Evolutionary conservation across 306 rosid species (phyloP).

Genomic region (Cicer chorassanicum): DNA sequence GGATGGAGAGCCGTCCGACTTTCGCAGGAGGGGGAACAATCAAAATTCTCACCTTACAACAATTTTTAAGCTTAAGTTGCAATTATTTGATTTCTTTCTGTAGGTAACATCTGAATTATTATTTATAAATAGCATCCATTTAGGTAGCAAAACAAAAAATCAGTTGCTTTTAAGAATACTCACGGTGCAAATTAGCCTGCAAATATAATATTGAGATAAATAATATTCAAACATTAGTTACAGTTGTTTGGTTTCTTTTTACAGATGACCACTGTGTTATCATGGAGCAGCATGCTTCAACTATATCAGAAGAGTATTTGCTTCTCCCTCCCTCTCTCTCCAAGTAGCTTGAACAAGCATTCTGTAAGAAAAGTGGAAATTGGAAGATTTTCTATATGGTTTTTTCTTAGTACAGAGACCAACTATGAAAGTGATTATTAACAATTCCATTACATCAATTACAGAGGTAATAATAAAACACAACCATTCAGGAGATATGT

Average conservation of each 20-base stretch:
- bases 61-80: background rate
- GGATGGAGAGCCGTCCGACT: too few relatives aligned
- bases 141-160: background rate
- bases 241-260: background rate
- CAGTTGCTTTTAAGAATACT: background rate
- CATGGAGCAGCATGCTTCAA: conserved; percentile 18
- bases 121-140: background rate
- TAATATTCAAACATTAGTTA: conserved; percentile 11
- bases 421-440: conserved; percentile 11
- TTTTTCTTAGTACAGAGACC: conserved; percentile 23
- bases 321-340: background rate
- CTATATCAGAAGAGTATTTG: conserved; percentile 9
- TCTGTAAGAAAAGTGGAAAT: conserved; percentile 22
- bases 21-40: too few relatives aligned
- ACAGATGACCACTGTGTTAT: conserved; percentile 1
- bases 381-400: conserved; percentile 6
- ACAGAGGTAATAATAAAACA: conserved; percentile 26
- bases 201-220: background rate
- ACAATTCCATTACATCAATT: conserved; percentile 32
- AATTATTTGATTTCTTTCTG: background rate
- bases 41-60: too few relatives aligned
- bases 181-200: background rate
- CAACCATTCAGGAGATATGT: conserved; percentile 35
- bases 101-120: background rate
- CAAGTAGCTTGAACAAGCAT: conserved; percentile 20